Base-by-base conservation (phyloP, 495 filamentous ascomycete species). In the Penicillium crystallinum region DNA sequence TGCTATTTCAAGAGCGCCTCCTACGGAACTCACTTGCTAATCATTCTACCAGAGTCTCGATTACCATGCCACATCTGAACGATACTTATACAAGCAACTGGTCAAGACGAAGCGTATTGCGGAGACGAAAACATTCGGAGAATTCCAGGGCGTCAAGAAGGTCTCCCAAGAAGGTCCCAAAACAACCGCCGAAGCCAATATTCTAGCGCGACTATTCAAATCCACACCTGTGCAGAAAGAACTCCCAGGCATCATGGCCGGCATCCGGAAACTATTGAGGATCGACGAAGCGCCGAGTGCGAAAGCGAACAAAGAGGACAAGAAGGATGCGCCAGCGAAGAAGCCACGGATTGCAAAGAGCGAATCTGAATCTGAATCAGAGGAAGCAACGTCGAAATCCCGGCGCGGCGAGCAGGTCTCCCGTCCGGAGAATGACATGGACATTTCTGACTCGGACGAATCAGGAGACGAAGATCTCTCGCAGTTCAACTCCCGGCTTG, bases 171-270 rank as follows among this genome's bases (percentile, higher is more conserved):
- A 74, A 30, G 70, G 66, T 12, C 68, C 74, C 3, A 65, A 73
- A 46, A 79, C 80, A 44, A 67, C 82, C 1, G 79, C 74, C 5
- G 74, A 72, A 39, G 72, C 78, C 27, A 96, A 96, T 74, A 90
- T 97, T 10, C 81, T 79, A 33, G 91, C 88, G 53, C 79, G 87
- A 53, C 68, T 98, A 44, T 95, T 79, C 64, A 92, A 89, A 57
- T 84, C 84, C 19, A 84, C 78, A 21, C 79, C 83, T 2, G 88
- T 93, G 12, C 85, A 86, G 71, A 81, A 84, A 53, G 81, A 80
- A 8, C 71, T 91, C 49, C 75, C 75, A 23, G 75, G 78, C 48
- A 76, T 84, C 0, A 65, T 96, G 55, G 74, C 70, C 25, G 82
- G 74, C 29, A 77, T 96, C 35, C 81, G 82, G 56, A 70, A 66